Base-by-base conservation (phyloP, 2,329 filamentous ascomycete genomes). In the Aspergillus bombycis region DNA sequence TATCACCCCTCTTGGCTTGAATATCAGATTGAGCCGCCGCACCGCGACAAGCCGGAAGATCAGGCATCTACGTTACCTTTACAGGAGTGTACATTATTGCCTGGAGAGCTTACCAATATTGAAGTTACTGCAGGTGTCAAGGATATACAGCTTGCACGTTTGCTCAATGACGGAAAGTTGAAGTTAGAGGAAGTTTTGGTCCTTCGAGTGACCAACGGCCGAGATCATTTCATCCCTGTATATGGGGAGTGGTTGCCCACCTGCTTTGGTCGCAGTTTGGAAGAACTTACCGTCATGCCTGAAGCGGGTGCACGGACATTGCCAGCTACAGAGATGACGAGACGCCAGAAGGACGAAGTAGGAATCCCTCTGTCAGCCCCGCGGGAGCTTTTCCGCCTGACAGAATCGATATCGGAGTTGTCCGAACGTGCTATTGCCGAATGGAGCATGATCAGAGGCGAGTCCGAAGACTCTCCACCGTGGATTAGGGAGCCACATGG, bases 181-280 rank as follows among this genome's bases (percentile, higher is more conserved):
- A 81, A 81, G 9, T 81, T 99, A 0, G 94, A 98, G 66, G 93
- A 98, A 67, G 89, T 99, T 3, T 82, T 99, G 9, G 90, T 99
- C 2, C 83, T 99, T 10, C 89, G 93, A 0, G 91, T 99, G 6
- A 85, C 88, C 12, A 87, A 90, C 58, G 96, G 96, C 0, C 86
- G 93, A 55, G 95, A 99, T 71, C 91, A 98, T 74, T 99, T 99
- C 74, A 87, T 99, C 45, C 90, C 93, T 0, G 83, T 97, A 0
- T 88, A 86, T 28, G 95, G 87, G 0, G 82, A 80, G 1, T 99
- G 95, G 94, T 81, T 90, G 4, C 91, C 91, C 10, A 93, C 92
- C 0, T 91, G 89, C 70, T 91, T 98, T 56, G 92, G 92, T 0
- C 88, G 92, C 43, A 94, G 91, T 0, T 85, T 99, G n/a, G 90